Base-by-base conservation (phyloP, 495 filamentous ascomycete species). In the Xylaria acuta region DNA sequence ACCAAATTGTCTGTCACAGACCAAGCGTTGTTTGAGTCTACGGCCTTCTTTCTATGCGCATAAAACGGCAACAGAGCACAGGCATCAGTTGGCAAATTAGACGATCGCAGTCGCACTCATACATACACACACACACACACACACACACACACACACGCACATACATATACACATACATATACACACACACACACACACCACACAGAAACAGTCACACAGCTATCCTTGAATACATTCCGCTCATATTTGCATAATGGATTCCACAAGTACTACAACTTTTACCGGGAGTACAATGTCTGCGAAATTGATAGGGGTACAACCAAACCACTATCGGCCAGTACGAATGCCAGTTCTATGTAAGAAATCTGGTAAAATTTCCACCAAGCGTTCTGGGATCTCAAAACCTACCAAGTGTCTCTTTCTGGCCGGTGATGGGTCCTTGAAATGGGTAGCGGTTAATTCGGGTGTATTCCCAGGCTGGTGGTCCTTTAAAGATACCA, bases 361-460 rank as follows among this genome's bases (percentile, higher is more conserved):
- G 16, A 18, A 45, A 45, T 18, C 43, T 45, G 16, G 43, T 7
- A 16, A 45, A 45, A 5, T 45, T 1, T 20, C 5, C 5, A 45
- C 43, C 43, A 5, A 45, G 34, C 59, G 59, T 41, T 1, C 22
- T 6, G 38, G 59, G 1, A 3, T n/a, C n/a, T 63, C 59, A 6
- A 63, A 43, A 32, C 59, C 59, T 41, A 43, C 59, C 1, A 9
- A 43, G 16, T 63, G 59, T 25, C 59, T 63, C 34, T 63, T 43
- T 43, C 36, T 63, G 16, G n/a, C 59, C 22, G n/a, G 30, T 2
- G 36, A 63, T 41, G 59, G 59, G 2, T 63, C n/a, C 59, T 63
- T 63, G 14, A 63, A 63, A 63, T 63, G 59, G 59, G 59, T 63
- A 3, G 59, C 36, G 8, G 34, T 63, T 3, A 63, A 63, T 14